A percentile compares a stretch with the other conserved stretches of the same genome.
phyloP scores from a whole-genome alignment of 2,329 filamentous ascomycete species.

The Zymoseptoria brevis region DNA sequence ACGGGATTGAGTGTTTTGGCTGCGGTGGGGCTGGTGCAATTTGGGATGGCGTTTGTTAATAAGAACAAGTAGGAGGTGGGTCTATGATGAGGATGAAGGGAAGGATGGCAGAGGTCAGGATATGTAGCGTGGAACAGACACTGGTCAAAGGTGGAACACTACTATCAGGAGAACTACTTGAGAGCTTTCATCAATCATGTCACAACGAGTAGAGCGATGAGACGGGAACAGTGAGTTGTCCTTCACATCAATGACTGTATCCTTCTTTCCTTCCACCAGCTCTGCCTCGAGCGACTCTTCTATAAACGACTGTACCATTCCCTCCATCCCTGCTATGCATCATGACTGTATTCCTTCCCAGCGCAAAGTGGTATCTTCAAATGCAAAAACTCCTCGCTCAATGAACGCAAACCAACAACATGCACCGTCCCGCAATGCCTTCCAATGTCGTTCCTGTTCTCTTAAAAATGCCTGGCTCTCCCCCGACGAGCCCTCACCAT shows the following conservation, averaged over 20 bases:
- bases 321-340: not conserved
- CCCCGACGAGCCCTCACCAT: not conserved
- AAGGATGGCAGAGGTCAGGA: not conserved
- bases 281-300: not conserved
- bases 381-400: not conserved
- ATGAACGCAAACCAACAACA: not conserved
- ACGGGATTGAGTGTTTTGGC: conserved; percentile 71
- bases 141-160: not conserved
- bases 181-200: too few relatives aligned
- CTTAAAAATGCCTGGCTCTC: not conserved
- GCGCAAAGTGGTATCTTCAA: not conserved
- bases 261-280: not conserved
- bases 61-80: conserved; percentile 6
- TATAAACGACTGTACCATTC: not conserved
- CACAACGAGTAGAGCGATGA: not conserved
- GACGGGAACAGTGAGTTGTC: not conserved
- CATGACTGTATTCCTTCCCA: not conserved
- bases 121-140: not conserved
- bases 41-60: conserved; percentile 58
- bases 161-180: not conserved
- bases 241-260: not conserved
- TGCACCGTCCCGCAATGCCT: not conserved
- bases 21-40: conserved; percentile 68
- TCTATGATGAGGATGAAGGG: not conserved
- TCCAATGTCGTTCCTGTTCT: not conserved